Evolutionary conservation across 2,329 filamentous ascomycete species (phyloP).

Genomic region (Fusarium sp.): DNA sequence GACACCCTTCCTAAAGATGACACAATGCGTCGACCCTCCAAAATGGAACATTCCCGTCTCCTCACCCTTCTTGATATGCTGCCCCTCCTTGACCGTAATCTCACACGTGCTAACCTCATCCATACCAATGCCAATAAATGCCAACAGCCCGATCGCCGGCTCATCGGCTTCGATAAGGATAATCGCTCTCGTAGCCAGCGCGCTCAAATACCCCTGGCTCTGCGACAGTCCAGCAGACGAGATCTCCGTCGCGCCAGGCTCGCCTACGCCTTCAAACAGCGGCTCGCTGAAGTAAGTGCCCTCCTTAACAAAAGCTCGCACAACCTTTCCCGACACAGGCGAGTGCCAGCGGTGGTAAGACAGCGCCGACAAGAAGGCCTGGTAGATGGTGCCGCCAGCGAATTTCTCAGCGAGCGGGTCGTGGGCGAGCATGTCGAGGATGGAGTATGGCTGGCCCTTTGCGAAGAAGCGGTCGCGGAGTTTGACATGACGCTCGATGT

Average conservation of each 20-base stretch:
- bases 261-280: constrained; percentile 51
- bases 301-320: constrained; percentile 66
- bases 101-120: constrained; percentile 80
- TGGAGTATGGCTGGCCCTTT: constrained; percentile 75
- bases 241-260: constrained; percentile 49
- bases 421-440: constrained; percentile 70
- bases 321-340: constrained; percentile 71
- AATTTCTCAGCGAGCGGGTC: constrained; percentile 66
- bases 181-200: constrained; percentile 74
- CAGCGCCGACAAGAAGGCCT: constrained; percentile 74
- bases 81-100: constrained; percentile 73
- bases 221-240: constrained; percentile 57
- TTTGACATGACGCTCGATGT: constrained; percentile 61
- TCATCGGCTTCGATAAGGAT: constrained; percentile 79
- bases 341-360: constrained; percentile 79
- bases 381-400: constrained; percentile 73
- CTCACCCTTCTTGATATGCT: constrained; percentile 75
- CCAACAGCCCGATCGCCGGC: constrained; percentile 73
- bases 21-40: constrained; percentile 76
- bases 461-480: constrained; percentile 73
- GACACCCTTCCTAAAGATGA: constrained; percentile 72
- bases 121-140: constrained; percentile 79
- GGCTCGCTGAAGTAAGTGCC: constrained; percentile 77
- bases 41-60: constrained; percentile 84
- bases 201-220: constrained; percentile 73